Percentiles rank a stretch among this genome's conserved stretches.
Conservation (phyloP, 2,329 filamentous ascomycete species). For the Xylaria sp. region DNA sequence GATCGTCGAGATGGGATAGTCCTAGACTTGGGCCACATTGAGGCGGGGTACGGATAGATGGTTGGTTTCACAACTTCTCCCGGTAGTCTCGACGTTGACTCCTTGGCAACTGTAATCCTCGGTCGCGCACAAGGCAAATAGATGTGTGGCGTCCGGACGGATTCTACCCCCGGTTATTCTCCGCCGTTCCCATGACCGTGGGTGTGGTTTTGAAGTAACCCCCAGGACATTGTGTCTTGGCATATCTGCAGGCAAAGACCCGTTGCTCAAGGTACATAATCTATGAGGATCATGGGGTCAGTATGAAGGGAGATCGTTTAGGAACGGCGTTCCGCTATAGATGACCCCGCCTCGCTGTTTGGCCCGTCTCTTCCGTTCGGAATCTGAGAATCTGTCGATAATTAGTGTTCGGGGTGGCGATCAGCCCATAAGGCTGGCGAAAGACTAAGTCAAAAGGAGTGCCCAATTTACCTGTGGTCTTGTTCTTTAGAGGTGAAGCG, state of each 20-base stretch:
- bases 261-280: constrained; percentile 20
- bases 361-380: constrained; percentile 3
- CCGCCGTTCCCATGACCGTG: constrained; percentile 29
- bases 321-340: constrained; percentile 15
- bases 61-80: constrained; percentile 30
- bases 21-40: constrained; percentile 46
- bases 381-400: constrained; percentile 24
- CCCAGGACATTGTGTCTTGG: constrained; percentile 31
- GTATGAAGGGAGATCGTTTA: constrained; percentile 13
- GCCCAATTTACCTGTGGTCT: constrained; percentile 32
- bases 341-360: constrained; percentile 22
- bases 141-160: constrained; percentile 34
- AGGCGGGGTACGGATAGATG: constrained; percentile 46
- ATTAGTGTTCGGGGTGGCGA: constrained; percentile 29
- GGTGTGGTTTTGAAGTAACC: constrained; percentile 27
- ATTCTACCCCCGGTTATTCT: constrained; percentile 35
- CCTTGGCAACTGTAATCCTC: constrained; percentile 34
- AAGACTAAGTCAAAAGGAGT: constrained; percentile 7
- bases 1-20: constrained; percentile 39
- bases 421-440: constrained; percentile 4
- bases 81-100: constrained; percentile 31
- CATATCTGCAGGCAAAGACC: constrained; percentile 32
- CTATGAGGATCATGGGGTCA: constrained; percentile 9
- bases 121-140: constrained; percentile 30
- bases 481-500: constrained; percentile 15